Evolutionary conservation across 306 rosid species (phyloP).

Genomic region (Vachellia pachyceras): DNA sequence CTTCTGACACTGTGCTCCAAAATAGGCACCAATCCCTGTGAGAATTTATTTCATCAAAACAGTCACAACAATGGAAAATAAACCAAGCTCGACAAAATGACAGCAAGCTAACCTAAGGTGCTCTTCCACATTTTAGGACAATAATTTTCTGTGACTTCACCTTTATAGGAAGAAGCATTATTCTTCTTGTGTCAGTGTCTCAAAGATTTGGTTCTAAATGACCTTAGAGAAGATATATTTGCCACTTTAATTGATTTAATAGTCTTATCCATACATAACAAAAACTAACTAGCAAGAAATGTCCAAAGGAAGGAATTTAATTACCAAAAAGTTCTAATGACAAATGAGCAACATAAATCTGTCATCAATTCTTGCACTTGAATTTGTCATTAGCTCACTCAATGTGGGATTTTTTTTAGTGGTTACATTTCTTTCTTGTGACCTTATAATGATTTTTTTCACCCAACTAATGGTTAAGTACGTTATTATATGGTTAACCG

Average conservation of each 20-base stretch:
- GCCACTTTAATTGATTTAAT: conserved; percentile 23
- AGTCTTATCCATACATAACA: not conserved
- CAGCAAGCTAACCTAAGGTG: conserved; percentile 6
- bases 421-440: no score
- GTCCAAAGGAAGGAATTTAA: no score
- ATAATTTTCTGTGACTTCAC: not conserved
- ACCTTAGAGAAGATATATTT: not conserved
- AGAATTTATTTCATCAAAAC: conserved; percentile 16
- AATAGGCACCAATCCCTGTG: conserved; percentile 77
- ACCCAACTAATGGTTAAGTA: not conserved
- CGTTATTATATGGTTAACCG: not conserved
- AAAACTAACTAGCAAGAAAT: no score
- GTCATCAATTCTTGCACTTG: no score
- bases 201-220: not conserved
- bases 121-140: conserved; percentile 1
- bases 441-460: no score
- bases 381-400: no score
- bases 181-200: not conserved
- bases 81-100: conserved; percentile 12
- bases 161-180: not conserved
- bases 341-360: no score
- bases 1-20: conserved; percentile 83
- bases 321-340: no score
- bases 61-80: conserved; percentile 24
- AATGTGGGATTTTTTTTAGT: no score